A percentile compares a stretch with the other conserved stretches of the same genome.
Evolutionary conservation across 2,329 filamentous ascomycete species (phyloP).

Genomic region (Ceratocystis destructans): DNA sequence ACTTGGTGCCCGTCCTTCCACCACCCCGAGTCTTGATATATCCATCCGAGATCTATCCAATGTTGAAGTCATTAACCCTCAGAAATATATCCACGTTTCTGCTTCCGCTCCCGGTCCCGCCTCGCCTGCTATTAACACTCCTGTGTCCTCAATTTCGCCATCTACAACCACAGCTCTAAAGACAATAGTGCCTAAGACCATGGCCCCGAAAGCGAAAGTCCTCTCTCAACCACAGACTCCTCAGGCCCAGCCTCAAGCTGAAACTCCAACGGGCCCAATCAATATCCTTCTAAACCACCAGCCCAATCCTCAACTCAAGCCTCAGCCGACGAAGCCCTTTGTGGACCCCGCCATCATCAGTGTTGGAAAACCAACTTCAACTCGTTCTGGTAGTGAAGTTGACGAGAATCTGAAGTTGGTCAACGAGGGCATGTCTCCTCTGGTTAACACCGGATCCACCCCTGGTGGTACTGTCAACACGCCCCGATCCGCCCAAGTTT

Average conservation of each 20-base stretch:
- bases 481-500: neutral
- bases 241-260: neutral
- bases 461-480: neutral
- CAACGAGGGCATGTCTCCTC: neutral
- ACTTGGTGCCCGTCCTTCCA: conserved; percentile 7
- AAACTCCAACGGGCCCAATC: neutral
- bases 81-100: conserved; percentile 22
- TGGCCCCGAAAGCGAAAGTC: neutral
- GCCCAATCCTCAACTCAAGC: neutral
- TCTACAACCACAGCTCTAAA: conserved; percentile 20
- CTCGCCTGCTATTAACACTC: conserved; percentile 9
- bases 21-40: conserved; percentile 20
- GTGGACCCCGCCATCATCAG: conserved; percentile 76
- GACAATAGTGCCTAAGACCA: neutral
- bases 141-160: conserved; percentile 25
- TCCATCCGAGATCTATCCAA: conserved; percentile 35
- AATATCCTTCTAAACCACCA: neutral
- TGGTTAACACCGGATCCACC: neutral
- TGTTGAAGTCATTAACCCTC: conserved; percentile 25
- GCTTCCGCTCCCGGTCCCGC: conserved; percentile 22
- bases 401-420: conserved; percentile 7
- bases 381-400: conserved; percentile 12
- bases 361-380: conserved; percentile 29
- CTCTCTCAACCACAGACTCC: neutral
- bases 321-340: conserved; percentile 32